Evolutionary conservation across 495 filamentous ascomycete species (phyloP).

Genomic region (Hypoxylon crocopeplum): DNA sequence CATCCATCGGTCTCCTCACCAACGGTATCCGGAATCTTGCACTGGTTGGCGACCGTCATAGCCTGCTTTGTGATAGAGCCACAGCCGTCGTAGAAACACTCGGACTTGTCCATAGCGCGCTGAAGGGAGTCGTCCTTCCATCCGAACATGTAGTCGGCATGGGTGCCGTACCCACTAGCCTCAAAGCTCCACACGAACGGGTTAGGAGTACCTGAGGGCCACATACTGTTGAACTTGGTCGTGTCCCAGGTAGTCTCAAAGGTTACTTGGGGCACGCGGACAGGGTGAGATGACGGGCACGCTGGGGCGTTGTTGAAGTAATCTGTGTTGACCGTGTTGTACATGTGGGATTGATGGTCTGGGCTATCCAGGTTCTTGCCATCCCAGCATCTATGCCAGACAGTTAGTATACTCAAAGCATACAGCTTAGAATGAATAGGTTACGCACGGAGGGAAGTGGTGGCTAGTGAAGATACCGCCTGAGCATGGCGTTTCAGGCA

Average conservation of each 20-base stretch:
- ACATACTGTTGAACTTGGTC: conserved; percentile 52
- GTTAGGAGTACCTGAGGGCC: conserved; percentile 50
- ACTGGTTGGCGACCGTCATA: conserved; percentile 51
- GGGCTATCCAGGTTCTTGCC: conserved; percentile 45
- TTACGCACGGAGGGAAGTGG: conserved; percentile 41
- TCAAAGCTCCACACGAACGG: conserved; percentile 57
- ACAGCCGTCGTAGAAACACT: conserved; percentile 56
- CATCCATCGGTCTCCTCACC: conserved; percentile 56
- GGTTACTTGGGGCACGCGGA: conserved; percentile 48
- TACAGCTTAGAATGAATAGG: not conserved
- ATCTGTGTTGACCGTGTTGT: conserved; percentile 44
- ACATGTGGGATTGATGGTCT: conserved; percentile 43
- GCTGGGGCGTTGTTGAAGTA: conserved; percentile 21
- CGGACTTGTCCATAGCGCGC: conserved; percentile 53
- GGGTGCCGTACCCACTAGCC: conserved; percentile 49
- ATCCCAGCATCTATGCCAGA: conserved; percentile 41
- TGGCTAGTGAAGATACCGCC: conserved; percentile 40
- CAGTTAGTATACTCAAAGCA: not conserved
- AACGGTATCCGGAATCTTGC: conserved; percentile 50
- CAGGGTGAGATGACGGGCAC: conserved; percentile 27
- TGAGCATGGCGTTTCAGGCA: conserved; percentile 19
- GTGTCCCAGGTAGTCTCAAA: conserved; percentile 60
- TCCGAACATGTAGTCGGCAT: conserved; percentile 57
- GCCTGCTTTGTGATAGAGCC: conserved; percentile 56
- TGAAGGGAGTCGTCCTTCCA: conserved; percentile 56